Percentiles rank a stretch among this genome's conserved stretches.
These are phyloP conservation scores for Yarrowia hollandica DNA, from an alignment of 805 yeast species.

Conservation along the genomic window DNA sequence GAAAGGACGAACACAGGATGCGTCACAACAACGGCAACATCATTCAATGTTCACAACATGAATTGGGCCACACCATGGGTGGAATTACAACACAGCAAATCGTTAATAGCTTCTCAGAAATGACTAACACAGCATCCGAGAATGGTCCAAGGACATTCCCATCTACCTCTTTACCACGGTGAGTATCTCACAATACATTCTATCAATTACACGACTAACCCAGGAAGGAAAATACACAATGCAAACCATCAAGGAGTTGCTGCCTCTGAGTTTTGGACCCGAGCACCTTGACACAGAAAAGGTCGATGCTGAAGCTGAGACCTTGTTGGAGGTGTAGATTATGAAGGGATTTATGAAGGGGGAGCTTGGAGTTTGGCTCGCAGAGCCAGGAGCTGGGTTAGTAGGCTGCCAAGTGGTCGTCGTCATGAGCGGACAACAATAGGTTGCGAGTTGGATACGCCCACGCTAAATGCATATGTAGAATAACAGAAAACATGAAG, in stretches of 20 bases:
- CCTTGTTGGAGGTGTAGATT: not conserved
- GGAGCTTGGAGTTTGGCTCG: conserved; percentile 27
- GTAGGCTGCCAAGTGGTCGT: not conserved
- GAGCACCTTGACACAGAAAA: conserved; percentile 48
- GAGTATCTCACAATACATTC: not conserved
- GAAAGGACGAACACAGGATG: conserved; percentile 42
- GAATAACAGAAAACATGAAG: conserved; percentile 2
- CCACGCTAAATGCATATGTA: conserved; percentile 15
- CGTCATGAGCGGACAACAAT: not conserved
- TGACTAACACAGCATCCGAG: conserved; percentile 53
- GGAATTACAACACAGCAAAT: no score
- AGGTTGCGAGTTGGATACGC: no score
- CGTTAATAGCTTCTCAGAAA: no score
- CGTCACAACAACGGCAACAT: conserved; percentile 41
- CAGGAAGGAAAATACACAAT: conserved; percentile 43
- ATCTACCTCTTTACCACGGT: conserved; percentile 65
- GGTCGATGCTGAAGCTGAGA: conserved; percentile 13
- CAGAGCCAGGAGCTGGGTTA: conserved; percentile 22
- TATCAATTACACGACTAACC: conserved; percentile 44
- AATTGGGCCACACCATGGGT: no score
- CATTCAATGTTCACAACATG: no score
- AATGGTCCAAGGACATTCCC: conserved; percentile 63
- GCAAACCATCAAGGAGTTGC: conserved; percentile 58
- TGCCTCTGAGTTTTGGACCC: conserved; percentile 89
- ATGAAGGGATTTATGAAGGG: not conserved